Evolutionary conservation across 2,329 filamentous ascomycete genomes (phyloP).

Genomic region (Diplodia mutila): DNA sequence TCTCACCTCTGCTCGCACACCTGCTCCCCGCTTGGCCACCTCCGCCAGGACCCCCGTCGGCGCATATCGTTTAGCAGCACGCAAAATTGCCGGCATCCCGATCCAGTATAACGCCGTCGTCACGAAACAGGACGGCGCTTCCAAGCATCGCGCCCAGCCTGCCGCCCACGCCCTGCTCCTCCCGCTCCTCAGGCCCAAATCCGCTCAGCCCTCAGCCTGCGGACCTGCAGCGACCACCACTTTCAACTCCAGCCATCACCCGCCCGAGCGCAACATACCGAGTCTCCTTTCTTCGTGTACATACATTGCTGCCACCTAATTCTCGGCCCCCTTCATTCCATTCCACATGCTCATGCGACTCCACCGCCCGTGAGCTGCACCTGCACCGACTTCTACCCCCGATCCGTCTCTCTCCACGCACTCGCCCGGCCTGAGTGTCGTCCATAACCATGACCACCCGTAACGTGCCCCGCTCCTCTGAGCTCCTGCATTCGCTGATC

Average conservation of each 20-base stretch:
- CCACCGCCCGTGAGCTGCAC: constrained; percentile 8
- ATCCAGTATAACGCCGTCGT: constrained; percentile 24
- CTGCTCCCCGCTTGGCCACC: background rate
- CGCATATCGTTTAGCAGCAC: constrained; percentile 18
- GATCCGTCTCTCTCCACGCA: background rate
- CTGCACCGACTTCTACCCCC: constrained; percentile 2
- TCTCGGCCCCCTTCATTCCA: constrained; percentile 16
- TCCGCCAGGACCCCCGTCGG: constrained; percentile 1
- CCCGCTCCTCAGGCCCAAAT: constrained; percentile 8
- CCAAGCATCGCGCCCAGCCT: background rate
- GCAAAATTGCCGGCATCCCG: constrained; percentile 22
- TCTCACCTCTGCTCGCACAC: background rate
- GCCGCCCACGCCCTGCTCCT: background rate
- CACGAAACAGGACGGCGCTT: constrained; percentile 19
- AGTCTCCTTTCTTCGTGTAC: constrained; percentile 17
- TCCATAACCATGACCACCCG: constrained; percentile 18
- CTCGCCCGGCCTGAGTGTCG: constrained; percentile 7
- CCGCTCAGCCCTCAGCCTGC: background rate
- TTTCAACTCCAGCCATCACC: background rate
- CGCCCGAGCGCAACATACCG: background rate
- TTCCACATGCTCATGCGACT: constrained; percentile 11
- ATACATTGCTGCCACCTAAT: constrained; percentile 18
- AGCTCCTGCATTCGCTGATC: constrained; percentile 2
- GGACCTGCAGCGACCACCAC: background rate
- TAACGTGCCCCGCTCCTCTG: background rate